These are phyloP conservation scores for Limonium bicolor DNA, from an alignment of 148 eudicot genomes.

Conservation along the genomic window DNA sequence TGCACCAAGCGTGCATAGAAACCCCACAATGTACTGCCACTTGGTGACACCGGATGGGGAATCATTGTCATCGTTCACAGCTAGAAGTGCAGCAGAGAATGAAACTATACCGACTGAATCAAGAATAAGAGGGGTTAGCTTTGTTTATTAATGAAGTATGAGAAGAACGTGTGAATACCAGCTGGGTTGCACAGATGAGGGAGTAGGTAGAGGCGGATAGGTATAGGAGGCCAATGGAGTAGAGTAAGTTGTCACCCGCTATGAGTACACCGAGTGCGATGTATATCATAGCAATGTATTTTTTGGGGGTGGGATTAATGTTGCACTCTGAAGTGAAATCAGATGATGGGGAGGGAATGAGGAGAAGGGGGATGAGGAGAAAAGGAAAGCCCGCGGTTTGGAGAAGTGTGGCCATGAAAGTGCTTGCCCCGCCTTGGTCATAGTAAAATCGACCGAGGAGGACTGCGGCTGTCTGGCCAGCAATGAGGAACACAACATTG, in stretches of 20 bases:
- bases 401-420: conserved; percentile 18
- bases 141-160: conserved; percentile 21
- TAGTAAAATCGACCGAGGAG: conserved; percentile 23
- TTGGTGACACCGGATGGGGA: conserved; percentile 7
- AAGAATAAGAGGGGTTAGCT: conserved; percentile 20
- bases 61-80: conserved; percentile 5
- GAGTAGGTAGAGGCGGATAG: conserved; percentile 24
- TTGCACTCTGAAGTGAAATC: conserved; percentile 3
- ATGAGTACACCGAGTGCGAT: conserved; percentile 18
- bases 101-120: conserved; percentile 21
- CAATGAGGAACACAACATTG: conserved; percentile 15
- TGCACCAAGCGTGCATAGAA: conserved; percentile 17
- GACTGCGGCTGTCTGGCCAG: conserved; percentile 23
- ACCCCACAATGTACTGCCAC: conserved; percentile 9
- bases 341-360: conserved; percentile 13
- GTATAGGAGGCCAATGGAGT: conserved; percentile 17
- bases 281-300: conserved; percentile 12
- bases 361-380: conserved; percentile 17
- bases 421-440: conserved; percentile 16
- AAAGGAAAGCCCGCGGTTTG: conserved; percentile 27
- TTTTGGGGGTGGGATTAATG: conserved; percentile 4
- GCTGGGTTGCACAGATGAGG: conserved; percentile 18
- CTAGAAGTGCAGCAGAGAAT: conserved; percentile 19
- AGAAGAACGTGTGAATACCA: conserved; percentile 18
- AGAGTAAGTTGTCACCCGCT: conserved; percentile 17